Base-by-base conservation (phyloP, 176 grass and related monocot species). In the Ampelocalamus luodianensis region DNA sequence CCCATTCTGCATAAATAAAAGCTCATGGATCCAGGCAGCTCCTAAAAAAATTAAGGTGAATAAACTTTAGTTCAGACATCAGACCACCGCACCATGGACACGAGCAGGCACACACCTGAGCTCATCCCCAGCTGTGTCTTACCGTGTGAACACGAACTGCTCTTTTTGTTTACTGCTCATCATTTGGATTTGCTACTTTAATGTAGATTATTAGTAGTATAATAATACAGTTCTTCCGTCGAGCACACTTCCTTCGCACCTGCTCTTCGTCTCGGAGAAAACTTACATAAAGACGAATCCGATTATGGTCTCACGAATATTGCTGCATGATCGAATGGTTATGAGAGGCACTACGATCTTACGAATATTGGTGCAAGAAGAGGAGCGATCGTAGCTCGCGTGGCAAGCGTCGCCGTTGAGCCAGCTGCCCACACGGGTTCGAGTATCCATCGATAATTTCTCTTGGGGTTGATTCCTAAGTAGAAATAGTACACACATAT, bases 41-140 rank as follows among this genome's bases (percentile, higher is more conserved):
- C 27, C 48, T n/a, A 42, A 38, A 73, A 73, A 73, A 48, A 51
- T 18, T 73, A 8, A 73, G 71, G 44, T 11, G 5, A 50, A 50
- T 27, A 7, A 34, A 59, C n/a, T 8, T 49, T 18, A 45, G 56
- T 63, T 50, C 45, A 49, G 22, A 39, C 38, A 8, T 48, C 40
- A 56, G 79, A 53, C 62, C 81, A 8, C 29, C 72, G 60, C 37
- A n/a, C 6, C 34, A 5, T 7, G 79, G 46, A 53, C 65, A 55
- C 80, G 64, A 79, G 43, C 48, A 58, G 44, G 79, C 80, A 10
- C 74, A 55, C 76, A 80, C 87, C 76, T 68, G 51, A 88, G 59
- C 80, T 63, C 82, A 63, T 4, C 8, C 56, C 42, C 32, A 85
- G 83, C 88, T 82, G 83, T 34, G 62, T 39, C 69, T 59, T 44